Conservation (phyloP, 2,329 filamentous ascomycete species). For the Fusarium sp. region DNA sequence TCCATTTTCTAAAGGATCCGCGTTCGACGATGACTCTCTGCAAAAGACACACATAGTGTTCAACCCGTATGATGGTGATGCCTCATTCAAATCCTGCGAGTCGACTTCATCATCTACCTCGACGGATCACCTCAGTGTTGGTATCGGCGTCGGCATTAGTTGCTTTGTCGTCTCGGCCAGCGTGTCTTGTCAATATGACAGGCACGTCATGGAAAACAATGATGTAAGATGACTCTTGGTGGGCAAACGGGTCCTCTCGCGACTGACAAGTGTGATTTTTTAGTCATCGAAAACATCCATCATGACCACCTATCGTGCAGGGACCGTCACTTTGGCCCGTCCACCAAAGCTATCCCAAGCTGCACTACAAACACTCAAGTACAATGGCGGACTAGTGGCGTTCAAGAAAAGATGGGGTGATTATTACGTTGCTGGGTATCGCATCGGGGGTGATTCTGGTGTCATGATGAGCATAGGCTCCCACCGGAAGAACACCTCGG, state of each 20-base stretch:
- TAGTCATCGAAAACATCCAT: too few species aligned
- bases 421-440: slow-evolving; percentile 8
- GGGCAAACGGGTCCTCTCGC: too few species aligned
- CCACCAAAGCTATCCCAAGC: not conserved
- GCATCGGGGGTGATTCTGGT: not conserved
- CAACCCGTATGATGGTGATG: not conserved
- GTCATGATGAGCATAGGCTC: not conserved
- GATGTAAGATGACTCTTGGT: not conserved
- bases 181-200: not conserved
- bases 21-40: too few species aligned
- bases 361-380: not conserved
- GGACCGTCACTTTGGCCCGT: too few species aligned
- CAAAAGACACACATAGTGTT: too few species aligned
- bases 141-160: not conserved
- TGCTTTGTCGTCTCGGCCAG: not conserved
- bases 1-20: too few species aligned
- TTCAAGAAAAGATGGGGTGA: not conserved
- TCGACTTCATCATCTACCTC: not conserved
- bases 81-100: not conserved
- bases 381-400: not conserved
- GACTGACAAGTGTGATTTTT: too few species aligned
- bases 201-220: not conserved
- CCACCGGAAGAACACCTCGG: not conserved
- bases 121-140: slow-evolving; percentile 3
- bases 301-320: too few species aligned